Evolutionary conservation across 192 early-diverging fungal species (phyloP).

Genomic region (Coemansia sp.): DNA sequence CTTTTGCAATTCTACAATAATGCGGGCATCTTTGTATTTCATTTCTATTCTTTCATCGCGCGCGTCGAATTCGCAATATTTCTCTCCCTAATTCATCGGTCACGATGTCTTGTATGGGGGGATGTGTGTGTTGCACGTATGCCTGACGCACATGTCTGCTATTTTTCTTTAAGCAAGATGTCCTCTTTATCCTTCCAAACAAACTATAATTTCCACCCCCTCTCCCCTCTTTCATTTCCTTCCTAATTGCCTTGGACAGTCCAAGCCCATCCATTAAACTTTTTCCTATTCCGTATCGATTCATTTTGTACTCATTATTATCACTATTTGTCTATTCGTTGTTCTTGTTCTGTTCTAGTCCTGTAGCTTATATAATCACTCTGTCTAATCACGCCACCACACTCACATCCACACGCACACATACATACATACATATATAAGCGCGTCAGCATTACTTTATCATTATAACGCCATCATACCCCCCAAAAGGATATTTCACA

Average conservation of each 20-base stretch:
- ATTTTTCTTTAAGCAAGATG: background rate
- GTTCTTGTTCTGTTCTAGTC: conserved; percentile 4
- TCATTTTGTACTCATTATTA: conserved; percentile 1
- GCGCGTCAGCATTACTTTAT: background rate
- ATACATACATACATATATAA: background rate
- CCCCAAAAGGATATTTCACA: background rate
- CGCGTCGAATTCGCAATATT: background rate
- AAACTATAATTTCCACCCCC: background rate
- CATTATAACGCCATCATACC: background rate
- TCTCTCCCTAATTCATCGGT: background rate
- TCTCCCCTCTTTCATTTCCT: background rate
- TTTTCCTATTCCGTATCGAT: background rate
- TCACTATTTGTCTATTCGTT: background rate
- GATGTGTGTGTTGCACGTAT: background rate
- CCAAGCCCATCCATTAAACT: background rate
- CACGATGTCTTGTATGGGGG: background rate
- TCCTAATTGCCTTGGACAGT: background rate
- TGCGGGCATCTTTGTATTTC: background rate
- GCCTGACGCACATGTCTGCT: background rate
- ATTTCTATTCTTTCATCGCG: background rate
- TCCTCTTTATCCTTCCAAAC: conserved; percentile 2
- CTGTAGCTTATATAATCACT: conserved; percentile 2
- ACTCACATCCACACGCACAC: conserved; percentile 5
- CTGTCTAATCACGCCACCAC: background rate
- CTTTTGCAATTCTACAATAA: conserved; percentile 14